A percentile compares a stretch with the other conserved stretches of the same genome.
Evolutionary conservation across 345 rosid genomes (phyloP).

Genomic region (Eucalyptus tenuipes): DNA sequence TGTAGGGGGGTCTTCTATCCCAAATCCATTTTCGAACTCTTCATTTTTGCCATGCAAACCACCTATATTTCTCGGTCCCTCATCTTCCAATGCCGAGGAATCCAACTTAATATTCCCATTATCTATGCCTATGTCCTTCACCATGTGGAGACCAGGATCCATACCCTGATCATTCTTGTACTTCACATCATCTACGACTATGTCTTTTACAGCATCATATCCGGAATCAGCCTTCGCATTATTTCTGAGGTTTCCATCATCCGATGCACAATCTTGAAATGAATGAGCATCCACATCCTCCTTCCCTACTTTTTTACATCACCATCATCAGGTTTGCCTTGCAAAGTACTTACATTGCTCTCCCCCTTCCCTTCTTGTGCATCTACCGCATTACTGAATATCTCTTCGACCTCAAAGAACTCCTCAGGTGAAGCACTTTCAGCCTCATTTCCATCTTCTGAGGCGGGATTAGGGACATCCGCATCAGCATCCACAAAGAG

Average conservation of each 20-base stretch:
- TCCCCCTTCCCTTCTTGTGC: constrained; percentile 51
- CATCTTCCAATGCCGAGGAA: constrained; percentile 6
- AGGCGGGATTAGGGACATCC: constrained; percentile 41
- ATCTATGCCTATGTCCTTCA: constrained; percentile 80
- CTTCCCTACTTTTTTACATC: constrained; percentile 46
- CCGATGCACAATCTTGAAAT: constrained; percentile 64
- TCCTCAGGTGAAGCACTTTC: constrained; percentile 86
- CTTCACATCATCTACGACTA: constrained; percentile 86
- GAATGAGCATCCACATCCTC: constrained; percentile 58
- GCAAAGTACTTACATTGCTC: background rate
- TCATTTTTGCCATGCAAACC: constrained; percentile 18
- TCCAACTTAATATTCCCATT: constrained; percentile 38
- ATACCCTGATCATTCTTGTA: constrained; percentile 40
- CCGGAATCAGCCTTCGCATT: constrained; percentile 30
- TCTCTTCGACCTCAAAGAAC: constrained; percentile 95
- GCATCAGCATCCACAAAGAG: constrained; percentile 77
- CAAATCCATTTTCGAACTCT: constrained; percentile 30
- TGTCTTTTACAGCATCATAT: constrained; percentile 75
- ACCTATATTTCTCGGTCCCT: constrained; percentile 16
- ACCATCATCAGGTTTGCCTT: background rate
- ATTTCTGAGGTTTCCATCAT: constrained; percentile 44
- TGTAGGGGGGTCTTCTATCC: constrained; percentile 13
- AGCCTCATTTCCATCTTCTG: constrained; percentile 49
- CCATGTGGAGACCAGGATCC: constrained; percentile 25
- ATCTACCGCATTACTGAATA: constrained; percentile 64